Evolutionary conservation across 192 early-diverging fungal genomes (phyloP).

Genomic region (Funneliformis geosporum): DNA sequence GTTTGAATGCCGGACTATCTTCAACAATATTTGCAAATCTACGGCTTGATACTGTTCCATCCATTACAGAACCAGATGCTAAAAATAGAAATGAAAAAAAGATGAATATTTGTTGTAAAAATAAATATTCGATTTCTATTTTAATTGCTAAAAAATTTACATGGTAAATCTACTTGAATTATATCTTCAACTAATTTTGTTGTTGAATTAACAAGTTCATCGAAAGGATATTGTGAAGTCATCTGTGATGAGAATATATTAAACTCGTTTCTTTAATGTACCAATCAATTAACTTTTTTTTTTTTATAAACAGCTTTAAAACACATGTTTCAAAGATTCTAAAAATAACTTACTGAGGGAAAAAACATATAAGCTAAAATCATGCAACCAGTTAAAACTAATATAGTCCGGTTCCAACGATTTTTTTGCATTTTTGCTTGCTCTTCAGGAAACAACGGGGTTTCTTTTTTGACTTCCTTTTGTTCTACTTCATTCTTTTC

Average conservation of each 20-base stretch:
- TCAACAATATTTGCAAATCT: conserved; percentile 21
- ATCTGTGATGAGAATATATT: not conserved
- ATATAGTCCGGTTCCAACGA: conserved; percentile 18
- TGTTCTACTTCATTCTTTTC: too few relatives aligned
- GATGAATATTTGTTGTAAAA: not conserved
- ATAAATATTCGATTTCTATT: not conserved
- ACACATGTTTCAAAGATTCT: not conserved
- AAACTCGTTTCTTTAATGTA: not conserved
- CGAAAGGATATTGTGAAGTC: not conserved
- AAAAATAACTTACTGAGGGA: not conserved
- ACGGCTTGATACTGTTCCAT: conserved; percentile 1
- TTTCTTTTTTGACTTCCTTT: too few relatives aligned
- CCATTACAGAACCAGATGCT: not conserved
- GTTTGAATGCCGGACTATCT: conserved; percentile 7
- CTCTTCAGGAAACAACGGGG: too few relatives aligned
- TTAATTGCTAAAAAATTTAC: not conserved
- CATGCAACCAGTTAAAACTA: not conserved
- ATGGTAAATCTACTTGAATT: not conserved
- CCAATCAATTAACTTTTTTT: not conserved
- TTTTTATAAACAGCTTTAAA: too few relatives aligned
- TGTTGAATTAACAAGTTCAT: not conserved
- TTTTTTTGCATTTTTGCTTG: not conserved
- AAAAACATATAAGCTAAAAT: not conserved
- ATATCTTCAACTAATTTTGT: not conserved
- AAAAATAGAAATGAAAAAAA: not conserved